Conservation (phyloP, 1,139 yeast genomes). For the Starmera stellimalicola region DNA sequence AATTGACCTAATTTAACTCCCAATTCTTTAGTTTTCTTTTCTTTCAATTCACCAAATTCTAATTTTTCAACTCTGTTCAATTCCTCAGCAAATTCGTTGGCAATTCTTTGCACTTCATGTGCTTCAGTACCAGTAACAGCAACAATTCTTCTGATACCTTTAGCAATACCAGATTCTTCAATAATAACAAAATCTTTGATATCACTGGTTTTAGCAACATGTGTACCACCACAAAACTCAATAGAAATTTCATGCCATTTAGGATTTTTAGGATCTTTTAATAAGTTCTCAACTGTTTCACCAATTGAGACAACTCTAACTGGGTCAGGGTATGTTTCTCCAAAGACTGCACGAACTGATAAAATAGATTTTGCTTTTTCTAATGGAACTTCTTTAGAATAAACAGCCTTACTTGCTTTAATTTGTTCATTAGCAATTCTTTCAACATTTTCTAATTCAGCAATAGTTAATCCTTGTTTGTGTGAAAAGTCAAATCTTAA, state of each 20-base stretch:
- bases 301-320: conserved; percentile 97
- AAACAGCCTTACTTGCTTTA: conserved; percentile 61
- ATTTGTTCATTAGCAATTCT: conserved; percentile 62
- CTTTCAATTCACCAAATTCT: conserved; percentile 63
- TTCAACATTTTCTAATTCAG: conserved; percentile 72
- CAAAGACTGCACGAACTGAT: conserved; percentile 95
- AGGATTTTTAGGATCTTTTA: conserved; percentile 56
- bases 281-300: conserved; percentile 71
- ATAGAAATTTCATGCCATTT: conserved; percentile 75
- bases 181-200: conserved; percentile 81
- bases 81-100: conserved; percentile 55
- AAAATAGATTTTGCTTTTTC: conserved; percentile 60
- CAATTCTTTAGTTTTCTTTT: conserved; percentile 68
- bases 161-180: conserved; percentile 97
- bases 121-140: conserved; percentile 95
- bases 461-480: conserved; percentile 65
- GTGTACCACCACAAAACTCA: conserved; percentile 99
- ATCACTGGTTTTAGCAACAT: conserved; percentile 85
- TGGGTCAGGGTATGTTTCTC: conserved; percentile 98
- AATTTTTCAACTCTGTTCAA: conserved; percentile 49
- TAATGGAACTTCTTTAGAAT: conserved; percentile 73
- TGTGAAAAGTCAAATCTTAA: conserved; percentile 93
- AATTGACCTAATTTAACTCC: conserved; percentile 81
- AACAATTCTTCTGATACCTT: conserved; percentile 96
- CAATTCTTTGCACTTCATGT: conserved; percentile 77